Evolutionary conservation across 768 basidiomycete genomes (phyloP).

Genomic region (Tricholoma hemisulphureum): DNA sequence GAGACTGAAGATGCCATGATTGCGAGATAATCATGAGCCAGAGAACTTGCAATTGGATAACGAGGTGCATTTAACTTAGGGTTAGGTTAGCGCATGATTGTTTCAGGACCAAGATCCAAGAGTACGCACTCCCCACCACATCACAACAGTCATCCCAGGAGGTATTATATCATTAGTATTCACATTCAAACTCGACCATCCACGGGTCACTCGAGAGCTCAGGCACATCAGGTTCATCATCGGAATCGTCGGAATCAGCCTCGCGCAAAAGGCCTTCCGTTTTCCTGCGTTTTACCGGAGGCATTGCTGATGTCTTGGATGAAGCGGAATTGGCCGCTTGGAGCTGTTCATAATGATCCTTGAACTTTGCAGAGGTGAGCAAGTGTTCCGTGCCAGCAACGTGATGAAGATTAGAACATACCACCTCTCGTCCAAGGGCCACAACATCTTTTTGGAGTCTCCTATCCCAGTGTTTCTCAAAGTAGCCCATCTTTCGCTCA

Average conservation of each 20-base stretch:
- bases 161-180: slow-evolving; percentile 6
- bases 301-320: background rate
- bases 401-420: too few relatives aligned
- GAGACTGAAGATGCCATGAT: slow-evolving; percentile 40
- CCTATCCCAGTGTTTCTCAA: background rate
- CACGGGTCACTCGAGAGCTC: slow-evolving; percentile 11
- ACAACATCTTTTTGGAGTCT: background rate
- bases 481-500: background rate
- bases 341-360: background rate
- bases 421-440: background rate
- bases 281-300: background rate
- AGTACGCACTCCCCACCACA: slow-evolving; percentile 32
- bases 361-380: background rate
- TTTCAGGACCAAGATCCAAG: background rate
- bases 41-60: slow-evolving; percentile 35
- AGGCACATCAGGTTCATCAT: background rate
- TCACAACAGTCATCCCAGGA: slow-evolving; percentile 17
- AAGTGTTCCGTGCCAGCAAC: too few relatives aligned
- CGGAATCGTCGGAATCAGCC: background rate
- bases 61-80: slow-evolving; percentile 23
- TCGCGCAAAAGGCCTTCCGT: background rate
- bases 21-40: slow-evolving; percentile 37
- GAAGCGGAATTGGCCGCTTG: background rate
- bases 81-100: background rate
- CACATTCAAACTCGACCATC: slow-evolving; percentile 23